phyloP scores from a whole-genome alignment of 2,329 filamentous ascomycete genomes.

The Aureobasidium vineae region DNA sequence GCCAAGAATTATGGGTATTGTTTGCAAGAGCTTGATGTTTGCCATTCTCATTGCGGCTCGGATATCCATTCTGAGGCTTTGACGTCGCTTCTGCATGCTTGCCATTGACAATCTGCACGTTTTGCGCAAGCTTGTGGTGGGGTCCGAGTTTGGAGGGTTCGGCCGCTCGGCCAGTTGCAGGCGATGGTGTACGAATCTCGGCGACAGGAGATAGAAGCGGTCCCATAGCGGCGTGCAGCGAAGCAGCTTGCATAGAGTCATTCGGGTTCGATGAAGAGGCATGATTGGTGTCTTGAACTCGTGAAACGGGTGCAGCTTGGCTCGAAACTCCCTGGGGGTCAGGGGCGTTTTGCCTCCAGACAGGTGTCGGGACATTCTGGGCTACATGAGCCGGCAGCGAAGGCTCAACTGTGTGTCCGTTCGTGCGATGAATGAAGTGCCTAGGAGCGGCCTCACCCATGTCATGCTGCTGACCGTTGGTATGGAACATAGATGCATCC shows the following conservation, averaged over 20 bases:
- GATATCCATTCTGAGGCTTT: constrained; percentile 16
- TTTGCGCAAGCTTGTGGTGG: constrained; percentile 29
- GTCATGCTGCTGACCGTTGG: constrained; percentile 17
- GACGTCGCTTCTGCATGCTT: constrained; percentile 29
- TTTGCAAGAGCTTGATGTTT: constrained; percentile 17
- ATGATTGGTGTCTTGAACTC: background rate
- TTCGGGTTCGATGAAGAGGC: background rate
- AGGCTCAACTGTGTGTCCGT: background rate
- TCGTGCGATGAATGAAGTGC: background rate
- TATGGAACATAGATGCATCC: background rate
- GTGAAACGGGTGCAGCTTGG: background rate
- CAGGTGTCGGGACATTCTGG: constrained; percentile 11
- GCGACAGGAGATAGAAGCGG: constrained; percentile 68
- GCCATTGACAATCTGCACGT: constrained; percentile 35
- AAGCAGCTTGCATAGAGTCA: background rate
- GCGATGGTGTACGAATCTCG: constrained; percentile 69
- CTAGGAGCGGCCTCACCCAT: background rate
- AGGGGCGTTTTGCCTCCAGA: constrained; percentile 6
- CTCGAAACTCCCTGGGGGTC: constrained; percentile 13
- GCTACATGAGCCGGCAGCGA: constrained; percentile 8
- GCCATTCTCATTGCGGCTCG: constrained; percentile 2
- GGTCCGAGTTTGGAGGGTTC: constrained; percentile 38
- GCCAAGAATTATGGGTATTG: constrained; percentile 29
- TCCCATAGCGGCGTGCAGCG: constrained; percentile 24
- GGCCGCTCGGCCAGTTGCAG: constrained; percentile 58